Conservation (phyloP, 1,284 basidiomycete genomes). For the Calocybe gambosa region DNA sequence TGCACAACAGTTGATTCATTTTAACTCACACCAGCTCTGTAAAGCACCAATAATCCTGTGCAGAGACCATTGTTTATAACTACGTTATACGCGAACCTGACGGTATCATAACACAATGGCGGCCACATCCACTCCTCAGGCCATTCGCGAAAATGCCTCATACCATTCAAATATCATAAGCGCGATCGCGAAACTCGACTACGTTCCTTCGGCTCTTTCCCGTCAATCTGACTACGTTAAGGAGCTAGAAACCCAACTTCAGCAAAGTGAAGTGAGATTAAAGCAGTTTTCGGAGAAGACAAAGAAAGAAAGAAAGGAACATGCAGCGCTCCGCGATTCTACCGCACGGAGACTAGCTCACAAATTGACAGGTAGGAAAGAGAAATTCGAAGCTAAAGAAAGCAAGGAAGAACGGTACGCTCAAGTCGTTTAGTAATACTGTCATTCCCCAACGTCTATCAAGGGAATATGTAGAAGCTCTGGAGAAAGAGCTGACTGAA, state of each 20-base stretch:
- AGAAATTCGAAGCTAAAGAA: constrained; percentile 33
- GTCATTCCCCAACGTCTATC: neutral
- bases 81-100: too few species aligned
- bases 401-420: constrained; percentile 36
- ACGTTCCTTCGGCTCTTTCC: constrained; percentile 30
- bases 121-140: constrained; percentile 25
- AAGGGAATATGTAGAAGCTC: constrained; percentile 39
- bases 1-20: neutral
- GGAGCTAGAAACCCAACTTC: constrained; percentile 26
- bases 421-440: neutral
- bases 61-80: too few species aligned
- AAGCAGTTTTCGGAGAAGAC: constrained; percentile 28
- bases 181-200: constrained; percentile 30
- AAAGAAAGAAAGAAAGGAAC: constrained; percentile 37
- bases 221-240: constrained; percentile 29
- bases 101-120: too few species aligned
- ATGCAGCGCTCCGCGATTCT: constrained; percentile 32
- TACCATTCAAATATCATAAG: constrained; percentile 31
- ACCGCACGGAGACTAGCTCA: constrained; percentile 30
- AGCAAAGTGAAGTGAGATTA: constrained; percentile 20
- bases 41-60: neutral
- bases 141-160: constrained; percentile 29
- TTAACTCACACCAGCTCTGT: neutral
- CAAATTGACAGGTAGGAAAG: constrained; percentile 32
- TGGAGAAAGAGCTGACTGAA: constrained; percentile 34